Evolutionary conservation across 2,329 filamentous ascomycete species (phyloP).

Genomic region (Kalmusia sp.): DNA sequence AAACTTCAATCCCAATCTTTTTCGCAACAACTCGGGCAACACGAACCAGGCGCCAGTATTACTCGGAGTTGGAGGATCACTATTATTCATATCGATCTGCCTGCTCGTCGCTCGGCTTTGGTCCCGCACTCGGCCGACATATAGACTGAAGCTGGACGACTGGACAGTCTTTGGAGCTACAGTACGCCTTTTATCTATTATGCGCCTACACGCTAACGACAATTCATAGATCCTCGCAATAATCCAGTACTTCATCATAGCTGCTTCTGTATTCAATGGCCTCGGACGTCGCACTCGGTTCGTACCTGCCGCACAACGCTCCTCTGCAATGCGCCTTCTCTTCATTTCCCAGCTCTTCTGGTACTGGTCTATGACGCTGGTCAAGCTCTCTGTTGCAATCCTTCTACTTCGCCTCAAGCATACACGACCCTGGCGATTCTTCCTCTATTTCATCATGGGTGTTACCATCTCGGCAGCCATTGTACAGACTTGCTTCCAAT

Average conservation of each 20-base stretch:
- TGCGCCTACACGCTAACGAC: not conserved
- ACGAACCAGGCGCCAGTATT: conserved; percentile 29
- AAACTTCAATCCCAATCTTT: conserved; percentile 6
- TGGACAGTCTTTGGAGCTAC: conserved; percentile 28
- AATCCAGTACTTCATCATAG: conserved; percentile 25
- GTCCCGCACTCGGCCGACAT: conserved; percentile 20
- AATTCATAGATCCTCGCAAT: conserved; percentile 25
- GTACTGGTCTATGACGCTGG: conserved; percentile 34
- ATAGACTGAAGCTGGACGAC: conserved; percentile 26
- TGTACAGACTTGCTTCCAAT: conserved; percentile 30
- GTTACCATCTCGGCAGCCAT: conserved; percentile 23
- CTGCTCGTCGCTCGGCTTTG: conserved; percentile 29
- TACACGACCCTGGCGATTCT: conserved; percentile 25
- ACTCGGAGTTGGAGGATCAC: conserved; percentile 24
- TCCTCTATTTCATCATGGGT: conserved; percentile 25
- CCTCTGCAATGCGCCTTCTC: conserved; percentile 24
- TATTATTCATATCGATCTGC: conserved; percentile 23
- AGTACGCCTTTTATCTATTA: conserved; percentile 15
- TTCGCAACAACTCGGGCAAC: conserved; percentile 8
- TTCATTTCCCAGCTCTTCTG: conserved; percentile 35
- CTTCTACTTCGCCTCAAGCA: conserved; percentile 32
- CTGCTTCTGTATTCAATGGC: conserved; percentile 25
- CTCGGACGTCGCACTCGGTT: conserved; percentile 30
- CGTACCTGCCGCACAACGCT: conserved; percentile 22
- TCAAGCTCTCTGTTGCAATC: conserved; percentile 31